Evolutionary conservation across 2,329 filamentous ascomycete species (phyloP), one percentile per base, ranked within the genome.

Genomic region (Microdochium paspali): DNA sequence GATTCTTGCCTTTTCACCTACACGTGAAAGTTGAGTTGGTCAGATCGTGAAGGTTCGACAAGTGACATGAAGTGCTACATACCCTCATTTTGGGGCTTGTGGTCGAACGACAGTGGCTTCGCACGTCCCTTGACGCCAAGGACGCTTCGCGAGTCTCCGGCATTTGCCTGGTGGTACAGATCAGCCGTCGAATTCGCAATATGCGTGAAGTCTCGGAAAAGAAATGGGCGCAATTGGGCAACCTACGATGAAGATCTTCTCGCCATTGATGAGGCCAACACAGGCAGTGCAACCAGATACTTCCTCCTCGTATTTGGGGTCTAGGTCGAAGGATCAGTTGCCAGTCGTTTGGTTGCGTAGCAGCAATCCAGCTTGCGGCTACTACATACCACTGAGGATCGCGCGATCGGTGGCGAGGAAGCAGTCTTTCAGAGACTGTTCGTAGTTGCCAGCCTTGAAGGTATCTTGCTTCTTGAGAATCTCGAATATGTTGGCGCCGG

Each of bases 81-180:
- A 94, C 90, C 88, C 79, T 98, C 93, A 58, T 97, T 96, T 67
- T 96, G 90, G 39, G 93, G 93, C 72, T 98, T 98, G 76, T 98
- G 93, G 66, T 98, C 93, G 64, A 95, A 95, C n/a, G 93, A 98
- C 51, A 98, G 77, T 46, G 93, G 93, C 73, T 97, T 98, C 56
- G 93, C 93, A 60, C 93, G 82, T 55, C 93, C 93, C 73, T 97
- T 98, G 61, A 98, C 89, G 59, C 93, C 93, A 55, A 98, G 72
- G 24, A 98, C 93, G 62, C 85, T 88, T 73, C 93, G 83, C 53
- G 93, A 98, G 67, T 98, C 93, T 63, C 93, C 93, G 53, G 93
- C 89, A 66, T 98, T 98, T 61, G 89, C 93, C 93, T 98, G 57
- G 47, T 47, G 3, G 6, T 21, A 7, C 10, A 15, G 18, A 21